Percentiles rank a stretch among this genome's conserved stretches.
phyloP scores from a whole-genome alignment of 352 stramenopile genomes.

The Globisporangium rhizosaccharum region DNA sequence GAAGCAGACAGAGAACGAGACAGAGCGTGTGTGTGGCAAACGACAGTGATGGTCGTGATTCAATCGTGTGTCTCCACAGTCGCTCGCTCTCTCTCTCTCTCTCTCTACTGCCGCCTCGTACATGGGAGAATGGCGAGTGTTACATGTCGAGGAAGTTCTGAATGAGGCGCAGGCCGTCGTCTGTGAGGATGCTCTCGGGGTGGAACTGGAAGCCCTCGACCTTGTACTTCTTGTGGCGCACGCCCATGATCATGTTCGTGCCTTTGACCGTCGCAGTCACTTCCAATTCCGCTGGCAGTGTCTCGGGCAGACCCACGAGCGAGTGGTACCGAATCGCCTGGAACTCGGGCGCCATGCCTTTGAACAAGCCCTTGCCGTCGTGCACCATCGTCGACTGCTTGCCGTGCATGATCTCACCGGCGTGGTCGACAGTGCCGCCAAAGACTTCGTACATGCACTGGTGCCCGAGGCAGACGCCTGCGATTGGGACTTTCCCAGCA shows the following conservation, averaged over 20 bases:
- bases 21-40: neutral
- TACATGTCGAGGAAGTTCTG: slow-evolving; percentile 87
- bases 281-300: slow-evolving; percentile 66
- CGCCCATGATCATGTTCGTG: slow-evolving; percentile 87
- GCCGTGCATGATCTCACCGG: slow-evolving; percentile 85
- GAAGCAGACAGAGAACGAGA: neutral
- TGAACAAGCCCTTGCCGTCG: slow-evolving; percentile 83
- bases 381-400: slow-evolving; percentile 82
- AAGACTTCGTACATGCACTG: slow-evolving; percentile 89
- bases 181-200: slow-evolving; percentile 83
- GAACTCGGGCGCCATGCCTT: slow-evolving; percentile 72
- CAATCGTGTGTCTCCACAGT: no score
- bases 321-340: slow-evolving; percentile 86
- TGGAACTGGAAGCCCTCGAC: slow-evolving; percentile 88
- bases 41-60: no score
- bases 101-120: no score
- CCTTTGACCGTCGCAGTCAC: slow-evolving; percentile 81
- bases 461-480: slow-evolving; percentile 75
- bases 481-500: slow-evolving; percentile 77
- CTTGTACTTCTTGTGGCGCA: slow-evolving; percentile 83
- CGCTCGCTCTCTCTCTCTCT: no score
- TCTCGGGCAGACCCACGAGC: slow-evolving; percentile 78
- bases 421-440: slow-evolving; percentile 77
- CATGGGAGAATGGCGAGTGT: neutral
- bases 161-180: slow-evolving; percentile 78